Base-by-base conservation (phyloP, 75 land plant genomes). In the Pinus albicaulis region DNA sequence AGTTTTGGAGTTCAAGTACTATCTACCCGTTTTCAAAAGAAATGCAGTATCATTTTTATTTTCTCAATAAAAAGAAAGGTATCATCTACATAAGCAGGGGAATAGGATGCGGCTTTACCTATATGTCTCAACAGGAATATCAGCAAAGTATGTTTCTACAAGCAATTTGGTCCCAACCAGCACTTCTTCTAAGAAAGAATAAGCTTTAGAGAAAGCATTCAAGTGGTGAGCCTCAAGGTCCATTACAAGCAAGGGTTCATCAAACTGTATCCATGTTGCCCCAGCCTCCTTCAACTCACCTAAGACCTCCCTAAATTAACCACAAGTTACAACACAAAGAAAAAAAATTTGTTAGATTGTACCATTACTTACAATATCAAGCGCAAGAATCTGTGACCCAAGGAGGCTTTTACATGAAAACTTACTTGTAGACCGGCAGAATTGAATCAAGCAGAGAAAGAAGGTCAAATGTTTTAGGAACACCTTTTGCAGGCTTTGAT, bases 191-290 rank as follows among this genome's bases (percentile, higher is more conserved):
- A 87, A 74, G 53, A 74, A 59, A 52, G 81, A 13, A 44, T 84
- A 87, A 6, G 86, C 83, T 68, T 81, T 65, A 7, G 71, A 64
- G 61, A 84, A 87, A 53, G 81, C 87, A 15, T 76, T 71, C 23
- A 77, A 62, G 61, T 81, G 70, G 60, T 76, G 78, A 20, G 83
- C 63, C 14, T 87, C 87, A 53, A 87, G 82, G 79, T 88, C 90
- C 48, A 80, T 75, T 17, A 83, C 88, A 83, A 86, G 86, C 2
- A 80, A 56, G 57, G 88, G 88, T 44, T 85, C 88, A 80, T 88
- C 90, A 55, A 88, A 71, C 76, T 88, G 90, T 56, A 88, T 70
- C 85, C 88, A 85, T 7, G 78, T 63, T 22, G 90, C 90, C 72
- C 90, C 90, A 56, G 85, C 88, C 10, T 79, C 78, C 73, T 86